phyloP scores from a whole-genome alignment of 345 rosid genomes.

The Gossypium mustelinum region DNA sequence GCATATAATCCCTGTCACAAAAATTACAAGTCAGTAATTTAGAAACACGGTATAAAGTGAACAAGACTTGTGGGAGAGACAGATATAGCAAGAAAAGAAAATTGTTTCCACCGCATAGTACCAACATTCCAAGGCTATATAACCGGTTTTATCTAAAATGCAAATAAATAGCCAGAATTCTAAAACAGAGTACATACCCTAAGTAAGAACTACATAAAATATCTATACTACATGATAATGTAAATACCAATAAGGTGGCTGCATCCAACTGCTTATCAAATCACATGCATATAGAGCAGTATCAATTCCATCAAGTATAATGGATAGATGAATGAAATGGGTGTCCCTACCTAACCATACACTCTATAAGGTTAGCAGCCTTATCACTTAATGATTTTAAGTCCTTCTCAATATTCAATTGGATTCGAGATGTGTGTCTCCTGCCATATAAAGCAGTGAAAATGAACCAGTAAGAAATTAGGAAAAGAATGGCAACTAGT shows the following conservation, averaged over 20 bases:
- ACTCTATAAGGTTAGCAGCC: slow-evolving; percentile 48
- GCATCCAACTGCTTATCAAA: background rate
- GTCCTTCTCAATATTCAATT: slow-evolving; percentile 37
- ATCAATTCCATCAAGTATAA: background rate
- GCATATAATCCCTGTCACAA: slow-evolving; percentile 64
- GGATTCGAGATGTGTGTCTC: slow-evolving; percentile 47
- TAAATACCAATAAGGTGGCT: background rate
- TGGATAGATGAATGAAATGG: background rate
- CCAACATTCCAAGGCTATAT: background rate
- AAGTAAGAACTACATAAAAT: background rate
- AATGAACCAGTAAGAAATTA: background rate
- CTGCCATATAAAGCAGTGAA: slow-evolving; percentile 38
- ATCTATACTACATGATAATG: background rate
- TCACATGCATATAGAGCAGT: background rate
- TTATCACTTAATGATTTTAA: slow-evolving; percentile 49
- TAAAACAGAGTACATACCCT: background rate
- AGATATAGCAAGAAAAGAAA: background rate
- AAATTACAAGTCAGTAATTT: slow-evolving; percentile 5
- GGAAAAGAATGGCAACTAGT: background rate
- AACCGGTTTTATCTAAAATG: slow-evolving; percentile 6
- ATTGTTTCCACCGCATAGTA: background rate
- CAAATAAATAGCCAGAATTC: slow-evolving; percentile 8
- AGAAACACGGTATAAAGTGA: background rate
- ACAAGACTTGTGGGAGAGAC: background rate
- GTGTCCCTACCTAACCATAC: slow-evolving; percentile 56